A percentile compares a stretch with the other conserved stretches of the same genome.
These are phyloP conservation scores for Geranium incanum DNA, from an alignment of 441 rosid genomes.

Conservation along the genomic window DNA sequence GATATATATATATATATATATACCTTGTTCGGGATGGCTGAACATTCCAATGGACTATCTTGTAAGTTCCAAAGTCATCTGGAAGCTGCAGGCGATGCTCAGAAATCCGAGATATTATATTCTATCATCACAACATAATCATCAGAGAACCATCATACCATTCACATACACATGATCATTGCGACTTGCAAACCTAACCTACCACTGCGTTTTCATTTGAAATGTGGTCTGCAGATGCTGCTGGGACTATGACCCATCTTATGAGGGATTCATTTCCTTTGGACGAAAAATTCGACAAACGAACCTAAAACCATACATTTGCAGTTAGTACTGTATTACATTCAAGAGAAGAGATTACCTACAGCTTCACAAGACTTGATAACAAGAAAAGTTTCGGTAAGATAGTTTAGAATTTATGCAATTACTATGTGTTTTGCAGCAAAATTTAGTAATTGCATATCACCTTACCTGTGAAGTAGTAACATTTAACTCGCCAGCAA, in stretches of 20 bases:
- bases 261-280: slow-evolving; percentile 50
- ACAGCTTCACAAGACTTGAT: neutral
- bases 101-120: slow-evolving; percentile 50
- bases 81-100: slow-evolving; percentile 62
- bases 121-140: slow-evolving; percentile 32
- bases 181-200: slow-evolving; percentile 25
- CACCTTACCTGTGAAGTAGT: slow-evolving; percentile 52
- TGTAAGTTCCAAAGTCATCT: slow-evolving; percentile 48
- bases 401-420: slow-evolving; percentile 1
- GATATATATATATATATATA: neutral
- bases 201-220: slow-evolving; percentile 61
- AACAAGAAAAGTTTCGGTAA: neutral
- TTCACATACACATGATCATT: neutral
- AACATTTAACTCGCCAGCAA: slow-evolving; percentile 50
- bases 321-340: neutral
- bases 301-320: slow-evolving; percentile 43
- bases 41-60: slow-evolving; percentile 53
- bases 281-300: slow-evolving; percentile 41
- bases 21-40: slow-evolving; percentile 47
- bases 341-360: neutral
- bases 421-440: neutral
- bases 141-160: slow-evolving; percentile 14
- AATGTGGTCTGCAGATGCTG: slow-evolving; percentile 38
- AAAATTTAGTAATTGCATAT: neutral
- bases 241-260: slow-evolving; percentile 48